These are phyloP conservation scores for Verticillium albo-atrum DNA, from an alignment of 2,329 filamentous ascomycete genomes.

Conservation along the genomic window DNA sequence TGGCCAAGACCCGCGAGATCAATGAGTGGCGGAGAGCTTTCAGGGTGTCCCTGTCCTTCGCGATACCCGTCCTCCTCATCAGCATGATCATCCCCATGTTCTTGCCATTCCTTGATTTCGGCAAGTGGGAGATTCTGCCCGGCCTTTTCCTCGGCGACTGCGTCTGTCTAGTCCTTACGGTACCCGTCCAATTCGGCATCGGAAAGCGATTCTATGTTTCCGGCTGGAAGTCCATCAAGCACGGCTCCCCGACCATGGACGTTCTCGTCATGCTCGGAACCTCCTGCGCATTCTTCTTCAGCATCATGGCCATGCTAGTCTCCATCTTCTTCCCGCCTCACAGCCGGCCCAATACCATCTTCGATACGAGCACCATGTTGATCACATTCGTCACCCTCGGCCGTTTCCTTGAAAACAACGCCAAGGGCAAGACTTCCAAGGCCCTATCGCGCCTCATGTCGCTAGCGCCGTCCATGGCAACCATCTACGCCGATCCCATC, in stretches of 20 bases:
- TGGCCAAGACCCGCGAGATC: conserved; percentile 95
- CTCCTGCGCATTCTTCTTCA: conserved; percentile 95
- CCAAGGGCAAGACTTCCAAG: conserved; percentile 94
- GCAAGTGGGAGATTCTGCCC: conserved; percentile 57
- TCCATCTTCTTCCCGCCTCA: conserved; percentile 74
- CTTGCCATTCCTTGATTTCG: conserved; percentile 71
- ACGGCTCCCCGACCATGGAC: conserved; percentile 94
- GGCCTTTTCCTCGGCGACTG: conserved; percentile 88
- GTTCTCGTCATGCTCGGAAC: conserved; percentile 92
- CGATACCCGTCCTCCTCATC: conserved; percentile 84
- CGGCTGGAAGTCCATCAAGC: conserved; percentile 88
- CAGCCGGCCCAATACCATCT: conserved; percentile 78
- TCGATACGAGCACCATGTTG: conserved; percentile 97
- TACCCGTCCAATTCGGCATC: conserved; percentile 94
- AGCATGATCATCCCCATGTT: conserved; percentile 95
- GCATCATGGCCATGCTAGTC: conserved; percentile 78
- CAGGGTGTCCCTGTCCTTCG: conserved; percentile 71
- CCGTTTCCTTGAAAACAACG: conserved; percentile 86
- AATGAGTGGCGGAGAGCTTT: conserved; percentile 87
- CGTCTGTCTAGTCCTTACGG: conserved; percentile 75
- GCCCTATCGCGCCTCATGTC: conserved; percentile 94
- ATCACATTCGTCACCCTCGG: conserved; percentile 93
- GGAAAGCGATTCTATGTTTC: conserved; percentile 91
- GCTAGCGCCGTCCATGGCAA: conserved; percentile 91
- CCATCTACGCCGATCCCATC: conserved; percentile 92